Evolutionary conservation across 139 green algal genomes (phyloP), one percentile per base, ranked within the genome.

Genomic region (Tetraselmis chui): DNA sequence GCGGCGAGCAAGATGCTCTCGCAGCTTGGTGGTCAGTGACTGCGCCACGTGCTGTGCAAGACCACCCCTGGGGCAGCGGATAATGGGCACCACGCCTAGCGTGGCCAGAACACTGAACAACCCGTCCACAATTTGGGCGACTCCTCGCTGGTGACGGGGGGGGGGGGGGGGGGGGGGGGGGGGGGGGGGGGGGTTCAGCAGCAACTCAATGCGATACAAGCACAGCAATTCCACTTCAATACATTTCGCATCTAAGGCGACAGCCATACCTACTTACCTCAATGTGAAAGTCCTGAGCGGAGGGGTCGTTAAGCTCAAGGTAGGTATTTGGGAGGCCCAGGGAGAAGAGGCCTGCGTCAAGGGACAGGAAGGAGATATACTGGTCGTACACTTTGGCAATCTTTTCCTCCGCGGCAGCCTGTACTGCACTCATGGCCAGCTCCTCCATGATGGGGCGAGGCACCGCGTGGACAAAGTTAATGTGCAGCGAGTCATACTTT

Each of bases 1-100:
- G 26, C 93, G 91, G 30, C 81, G 82, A 23, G 91, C 88, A 28
- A 98, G 88, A 30, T 94, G 88, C 5, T 97, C 95, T 0, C 96
- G 87, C 32, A 99, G 79, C 32, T 83, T 81, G 1, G 45, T 85
- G 75, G 98, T 94, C 28, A 99, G 89, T 31, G 89, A 85, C 29
- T 59, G 79, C 1, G 94, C 95, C 2, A 99, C 94, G 82, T 97
- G 94, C 90, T 99, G 93, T n/a, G 97, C 95, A 0, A 93, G 93
- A 23, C 97, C 97, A 2, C 95, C 96, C 79, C 89, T 86, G 5
- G 93, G 94, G 79, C 92, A 97, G 24, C 94, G 90, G 83, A 99
- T 99, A 83, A 98, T 90, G 23, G 97, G 97, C 81, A 99, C 94
- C 0, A 94, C 89, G 0, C 94, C 93, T 28, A 98, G 85, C 2